These are phyloP conservation scores for Phytophthora parvispora DNA, from an alignment of 352 stramenopile genomes.

Conservation along the genomic window DNA sequence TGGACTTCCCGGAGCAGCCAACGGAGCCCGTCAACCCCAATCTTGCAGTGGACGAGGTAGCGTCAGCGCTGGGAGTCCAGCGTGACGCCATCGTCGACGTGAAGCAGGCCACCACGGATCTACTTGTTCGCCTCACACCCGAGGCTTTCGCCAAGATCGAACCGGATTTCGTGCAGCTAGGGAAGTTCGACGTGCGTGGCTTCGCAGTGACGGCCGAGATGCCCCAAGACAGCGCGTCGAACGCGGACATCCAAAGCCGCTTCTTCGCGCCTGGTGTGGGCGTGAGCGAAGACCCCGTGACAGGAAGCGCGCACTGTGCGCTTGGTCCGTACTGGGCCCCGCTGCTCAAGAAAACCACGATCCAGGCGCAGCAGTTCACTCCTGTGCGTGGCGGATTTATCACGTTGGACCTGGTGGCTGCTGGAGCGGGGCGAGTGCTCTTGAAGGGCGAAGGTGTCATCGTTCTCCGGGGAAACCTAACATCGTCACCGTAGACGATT, in stretches of 20 bases:
- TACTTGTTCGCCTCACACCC: slow-evolving; percentile 38
- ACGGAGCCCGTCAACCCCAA: slow-evolving; percentile 11
- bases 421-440: slow-evolving; percentile 44
- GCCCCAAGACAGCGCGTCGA: slow-evolving; percentile 13
- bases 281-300: slow-evolving; percentile 95
- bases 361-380: slow-evolving; percentile 59
- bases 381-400: slow-evolving; percentile 55
- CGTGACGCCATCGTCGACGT: slow-evolving; percentile 29
- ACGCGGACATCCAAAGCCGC: slow-evolving; percentile 64
- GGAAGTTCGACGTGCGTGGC: slow-evolving; percentile 17
- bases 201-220: slow-evolving; percentile 22
- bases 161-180: slow-evolving; percentile 34
- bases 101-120: slow-evolving; percentile 26
- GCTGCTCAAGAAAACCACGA: slow-evolving; percentile 48
- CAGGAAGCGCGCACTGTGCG: slow-evolving; percentile 92
- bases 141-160: slow-evolving; percentile 24
- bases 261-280: slow-evolving; percentile 93
- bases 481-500: background rate
- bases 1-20: slow-evolving; percentile 66
- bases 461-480: slow-evolving; percentile 26
- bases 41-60: slow-evolving; percentile 14
- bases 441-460: slow-evolving; percentile 54
- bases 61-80: slow-evolving; percentile 17
- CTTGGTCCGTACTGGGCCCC: slow-evolving; percentile 89
- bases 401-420: slow-evolving; percentile 41